These are phyloP conservation scores for Penicillium sp. DNA, from an alignment of 2,329 filamentous ascomycete species.

Conservation along the genomic window DNA sequence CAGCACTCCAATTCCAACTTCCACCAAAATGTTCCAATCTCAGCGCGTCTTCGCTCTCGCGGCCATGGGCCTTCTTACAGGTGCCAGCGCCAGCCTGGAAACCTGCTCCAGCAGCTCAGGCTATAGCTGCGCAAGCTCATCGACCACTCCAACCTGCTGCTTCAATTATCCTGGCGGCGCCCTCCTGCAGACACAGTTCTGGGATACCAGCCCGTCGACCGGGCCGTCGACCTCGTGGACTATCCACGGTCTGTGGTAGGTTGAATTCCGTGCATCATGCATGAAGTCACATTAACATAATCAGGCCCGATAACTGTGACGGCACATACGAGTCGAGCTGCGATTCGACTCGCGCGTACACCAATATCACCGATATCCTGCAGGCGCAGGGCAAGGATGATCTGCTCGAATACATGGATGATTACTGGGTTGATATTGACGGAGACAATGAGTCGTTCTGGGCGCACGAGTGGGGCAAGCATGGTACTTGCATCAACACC, in stretches of 20 bases:
- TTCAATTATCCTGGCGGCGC: conserved; percentile 61
- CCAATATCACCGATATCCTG: conserved; percentile 60
- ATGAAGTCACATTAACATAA: background rate
- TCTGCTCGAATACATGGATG: conserved; percentile 59
- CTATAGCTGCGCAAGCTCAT: conserved; percentile 59
- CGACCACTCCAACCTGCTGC: conserved; percentile 56
- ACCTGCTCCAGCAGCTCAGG: conserved; percentile 40
- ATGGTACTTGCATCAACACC: conserved; percentile 71
- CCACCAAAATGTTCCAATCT: conserved; percentile 2
- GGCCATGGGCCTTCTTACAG: conserved; percentile 20
- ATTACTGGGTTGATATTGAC: conserved; percentile 61
- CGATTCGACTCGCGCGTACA: conserved; percentile 57
- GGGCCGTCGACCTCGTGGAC: conserved; percentile 61
- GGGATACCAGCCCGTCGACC: conserved; percentile 58
- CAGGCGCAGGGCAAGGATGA: conserved; percentile 51
- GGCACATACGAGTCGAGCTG: conserved; percentile 60
- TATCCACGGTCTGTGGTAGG: conserved; percentile 58
- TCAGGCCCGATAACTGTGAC: conserved; percentile 57
- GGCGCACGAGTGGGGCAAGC: conserved; percentile 72
- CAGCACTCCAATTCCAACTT: background rate
- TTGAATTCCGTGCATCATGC: background rate
- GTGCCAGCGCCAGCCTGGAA: conserved; percentile 27
- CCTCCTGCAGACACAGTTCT: conserved; percentile 62
- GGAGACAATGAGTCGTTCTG: conserved; percentile 62
- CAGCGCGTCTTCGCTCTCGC: conserved; percentile 28